Base-by-base conservation (phyloP, 257 asterid genomes). In the Solanum okadae region DNA sequence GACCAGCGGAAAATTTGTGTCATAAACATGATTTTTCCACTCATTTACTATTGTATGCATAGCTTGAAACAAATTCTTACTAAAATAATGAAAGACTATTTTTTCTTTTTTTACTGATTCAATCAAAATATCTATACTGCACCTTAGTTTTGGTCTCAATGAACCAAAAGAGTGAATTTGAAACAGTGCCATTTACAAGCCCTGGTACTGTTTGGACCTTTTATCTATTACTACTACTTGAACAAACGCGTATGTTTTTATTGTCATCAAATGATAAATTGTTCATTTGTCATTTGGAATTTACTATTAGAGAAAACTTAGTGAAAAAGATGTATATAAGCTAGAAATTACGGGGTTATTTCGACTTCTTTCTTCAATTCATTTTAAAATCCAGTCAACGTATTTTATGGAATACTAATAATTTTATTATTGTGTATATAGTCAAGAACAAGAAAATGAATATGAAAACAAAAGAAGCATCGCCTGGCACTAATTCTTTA, bases 31-130 rank as follows among this genome's bases (percentile, higher is more conserved):
- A 7, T 52, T 59, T 3, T 59, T 8, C 1, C 25, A 59, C 67
- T 59, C 5, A 59, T 59, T 59, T 52, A 16, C 23, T 52, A 52
- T 6, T 18, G 25, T 23, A 63, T 5, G 16, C 1, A 10, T n/a
- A 1, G 11, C 4, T 0, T 0, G 10, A 59, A 61, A 61, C 0
- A 63, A 10, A 10, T n/a, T 63, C 4, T 10, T 4, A n/a, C 3
- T 23, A 0, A 63, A 63, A n/a, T 10, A n/a, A n/a, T 11, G 2
- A 0, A 9, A 10, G 13, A 10, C 3, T 63, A 1, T 63, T 63
- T 1, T 23, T 10, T 10, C 0, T 23, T 4, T 23, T 23, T 5
- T 63, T 10, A 4, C 1, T 4, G 31, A 10, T 63, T 63, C 3
- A 63, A 63, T 20, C 2, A 63, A 63, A 23, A 23, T 63, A 63